Conservation (phyloP, 2,329 filamentous ascomycete species). For the Pseudogymnoascus sp. region DNA sequence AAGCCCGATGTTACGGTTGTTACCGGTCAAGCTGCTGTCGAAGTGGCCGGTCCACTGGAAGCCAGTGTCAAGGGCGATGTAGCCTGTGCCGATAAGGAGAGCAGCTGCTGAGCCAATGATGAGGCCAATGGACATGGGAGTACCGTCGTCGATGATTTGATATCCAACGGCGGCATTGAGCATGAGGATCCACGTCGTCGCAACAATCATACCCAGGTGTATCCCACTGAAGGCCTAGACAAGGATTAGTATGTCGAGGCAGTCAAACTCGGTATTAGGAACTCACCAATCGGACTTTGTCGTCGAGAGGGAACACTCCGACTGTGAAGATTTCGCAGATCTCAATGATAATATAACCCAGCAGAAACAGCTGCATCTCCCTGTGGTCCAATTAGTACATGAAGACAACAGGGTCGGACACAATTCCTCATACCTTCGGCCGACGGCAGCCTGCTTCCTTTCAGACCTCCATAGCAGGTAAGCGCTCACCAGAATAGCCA, state of each 20-base stretch:
- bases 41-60: constrained; percentile 79
- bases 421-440: constrained; percentile 59
- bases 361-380: constrained; percentile 92
- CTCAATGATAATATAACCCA: constrained; percentile 76
- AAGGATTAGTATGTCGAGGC: not conserved
- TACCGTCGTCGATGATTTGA: constrained; percentile 90
- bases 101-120: constrained; percentile 60
- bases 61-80: constrained; percentile 90
- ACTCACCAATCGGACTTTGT: constrained; percentile 63
- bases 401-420: not conserved
- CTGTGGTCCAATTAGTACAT: constrained; percentile 39
- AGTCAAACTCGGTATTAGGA: not conserved
- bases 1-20: constrained; percentile 73
- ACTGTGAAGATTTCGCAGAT: constrained; percentile 97
- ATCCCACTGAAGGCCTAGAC: constrained; percentile 74
- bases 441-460: constrained; percentile 85
- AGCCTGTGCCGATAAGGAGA: constrained; percentile 84
- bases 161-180: constrained; percentile 89
- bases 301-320: constrained; percentile 72
- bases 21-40: constrained; percentile 44
- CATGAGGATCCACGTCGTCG: constrained; percentile 83
- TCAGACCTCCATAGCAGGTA: constrained; percentile 75
- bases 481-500: constrained; percentile 61
- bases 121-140: constrained; percentile 69
- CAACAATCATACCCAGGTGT: constrained; percentile 81